Conservation (phyloP, 164 flowering plant genomes). For the Amborella trichopoda region DNA sequence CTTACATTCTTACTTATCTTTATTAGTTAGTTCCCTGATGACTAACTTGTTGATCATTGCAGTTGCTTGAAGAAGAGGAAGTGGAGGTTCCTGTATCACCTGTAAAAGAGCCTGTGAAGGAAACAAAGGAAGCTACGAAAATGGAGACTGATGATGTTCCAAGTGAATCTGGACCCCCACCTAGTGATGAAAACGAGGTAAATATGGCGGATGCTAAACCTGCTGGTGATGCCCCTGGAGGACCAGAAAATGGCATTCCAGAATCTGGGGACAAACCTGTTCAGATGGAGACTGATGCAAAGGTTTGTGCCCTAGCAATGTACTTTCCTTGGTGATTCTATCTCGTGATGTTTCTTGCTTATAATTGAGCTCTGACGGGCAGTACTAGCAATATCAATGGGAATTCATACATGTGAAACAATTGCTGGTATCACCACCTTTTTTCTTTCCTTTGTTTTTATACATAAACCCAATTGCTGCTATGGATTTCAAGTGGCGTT, state of each 20-base stretch:
- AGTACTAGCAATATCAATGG: too few species aligned
- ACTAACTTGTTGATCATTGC: background rate
- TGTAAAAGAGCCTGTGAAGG: slow-evolving; percentile 31
- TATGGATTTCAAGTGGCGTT: too few species aligned
- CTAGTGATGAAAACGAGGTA: slow-evolving; percentile 35
- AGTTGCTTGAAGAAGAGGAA: slow-evolving; percentile 86
- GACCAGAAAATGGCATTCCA: slow-evolving; percentile 56
- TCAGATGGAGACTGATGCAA: slow-evolving; percentile 78
- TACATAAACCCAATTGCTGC: too few species aligned
- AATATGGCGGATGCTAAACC: slow-evolving; percentile 72
- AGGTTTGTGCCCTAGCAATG: slow-evolving; percentile 25
- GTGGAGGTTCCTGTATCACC: slow-evolving; percentile 53
- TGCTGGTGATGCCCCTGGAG: slow-evolving; percentile 23
- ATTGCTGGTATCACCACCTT: too few species aligned
- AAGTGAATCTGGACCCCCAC: slow-evolving; percentile 25
- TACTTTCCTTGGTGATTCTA: background rate
- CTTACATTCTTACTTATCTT: too few species aligned
- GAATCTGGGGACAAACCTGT: slow-evolving; percentile 63
- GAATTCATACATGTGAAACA: too few species aligned
- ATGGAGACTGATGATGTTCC: slow-evolving; percentile 76
- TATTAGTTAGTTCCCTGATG: background rate
- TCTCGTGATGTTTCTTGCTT: too few species aligned
- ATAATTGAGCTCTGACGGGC: background rate
- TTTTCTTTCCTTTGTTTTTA: too few species aligned
- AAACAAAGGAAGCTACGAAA: slow-evolving; percentile 34